Conservation (phyloP, 2,329 filamentous ascomycete genomes). For the Teratosphaeria nubilosa region DNA sequence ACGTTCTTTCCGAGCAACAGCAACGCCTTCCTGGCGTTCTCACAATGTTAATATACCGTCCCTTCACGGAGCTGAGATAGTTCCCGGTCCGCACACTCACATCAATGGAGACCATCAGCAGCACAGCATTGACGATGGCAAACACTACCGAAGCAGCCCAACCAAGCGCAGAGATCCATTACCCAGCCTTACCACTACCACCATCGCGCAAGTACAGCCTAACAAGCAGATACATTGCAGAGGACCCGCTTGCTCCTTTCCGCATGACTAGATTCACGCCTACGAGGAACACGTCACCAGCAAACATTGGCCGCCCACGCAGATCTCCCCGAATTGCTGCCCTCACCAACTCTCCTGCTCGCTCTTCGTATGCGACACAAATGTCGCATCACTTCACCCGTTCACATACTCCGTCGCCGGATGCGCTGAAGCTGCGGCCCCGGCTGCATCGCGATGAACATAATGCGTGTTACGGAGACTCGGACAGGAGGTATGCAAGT, state of each 20-base stretch:
- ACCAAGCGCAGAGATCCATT: not conserved
- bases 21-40: not conserved
- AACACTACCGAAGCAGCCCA: not conserved
- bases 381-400: conserved; percentile 6
- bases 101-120: not conserved
- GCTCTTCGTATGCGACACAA: conserved; percentile 4
- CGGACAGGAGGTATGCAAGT: not conserved
- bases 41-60: not conserved
- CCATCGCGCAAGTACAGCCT: not conserved
- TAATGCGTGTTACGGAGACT: not conserved
- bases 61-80: not conserved
- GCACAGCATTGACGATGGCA: not conserved
- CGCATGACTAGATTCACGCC: not conserved
- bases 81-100: not conserved
- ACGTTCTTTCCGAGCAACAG: not conserved
- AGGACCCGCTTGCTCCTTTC: not conserved
- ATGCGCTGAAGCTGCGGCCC: not conserved
- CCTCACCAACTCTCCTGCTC: conserved; percentile 7
- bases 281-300: not conserved
- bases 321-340: not conserved
- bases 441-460: not conserved
- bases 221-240: not conserved
- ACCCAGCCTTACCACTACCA: not conserved
- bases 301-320: conserved; percentile 7
- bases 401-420: not conserved